phyloP scores from a whole-genome alignment of 208 protist genomes.

The Leishmania turanica region DNA sequence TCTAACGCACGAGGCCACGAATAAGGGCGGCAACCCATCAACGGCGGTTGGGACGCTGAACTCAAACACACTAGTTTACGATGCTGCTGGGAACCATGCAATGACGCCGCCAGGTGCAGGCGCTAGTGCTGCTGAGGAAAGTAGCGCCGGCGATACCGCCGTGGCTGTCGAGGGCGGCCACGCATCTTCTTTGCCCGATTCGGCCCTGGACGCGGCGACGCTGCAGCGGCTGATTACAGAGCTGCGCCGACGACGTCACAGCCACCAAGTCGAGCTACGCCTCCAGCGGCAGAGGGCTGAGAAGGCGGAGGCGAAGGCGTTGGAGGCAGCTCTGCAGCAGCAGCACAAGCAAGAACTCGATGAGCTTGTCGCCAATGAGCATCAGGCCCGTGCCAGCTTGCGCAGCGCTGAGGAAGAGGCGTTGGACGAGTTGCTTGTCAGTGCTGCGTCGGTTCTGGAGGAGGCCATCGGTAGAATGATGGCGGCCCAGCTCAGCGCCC shows the following conservation, averaged over 20 bases:
- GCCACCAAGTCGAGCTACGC: conserved; percentile 2
- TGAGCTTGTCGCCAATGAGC: conserved; percentile 22
- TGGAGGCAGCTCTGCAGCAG: neutral
- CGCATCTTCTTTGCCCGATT: neutral
- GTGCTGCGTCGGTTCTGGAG: neutral
- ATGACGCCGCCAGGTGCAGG: neutral
- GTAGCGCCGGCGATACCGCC: neutral
- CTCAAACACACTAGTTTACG: conserved; percentile 14
- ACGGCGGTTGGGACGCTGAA: neutral
- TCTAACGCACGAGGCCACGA: neutral
- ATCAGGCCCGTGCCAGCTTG: neutral
- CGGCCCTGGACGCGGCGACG: neutral
- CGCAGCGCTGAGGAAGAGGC: conserved; percentile 5
- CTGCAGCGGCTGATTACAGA: conserved; percentile 20
- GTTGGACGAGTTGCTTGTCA: conserved; percentile 2
- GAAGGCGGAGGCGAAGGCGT: neutral
- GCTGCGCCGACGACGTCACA: conserved; percentile 9
- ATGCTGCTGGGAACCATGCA: neutral
- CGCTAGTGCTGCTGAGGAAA: neutral
- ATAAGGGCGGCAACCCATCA: neutral
- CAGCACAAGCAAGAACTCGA: conserved; percentile 1
- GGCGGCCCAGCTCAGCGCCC: neutral
- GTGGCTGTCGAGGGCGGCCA: neutral
- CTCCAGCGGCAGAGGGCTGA: conserved; percentile 7
- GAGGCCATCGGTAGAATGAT: neutral